Evolutionary conservation across 1,284 basidiomycete species (phyloP), one percentile per base, ranked within the genome.

Genomic region (Porodaedalea pini): DNA sequence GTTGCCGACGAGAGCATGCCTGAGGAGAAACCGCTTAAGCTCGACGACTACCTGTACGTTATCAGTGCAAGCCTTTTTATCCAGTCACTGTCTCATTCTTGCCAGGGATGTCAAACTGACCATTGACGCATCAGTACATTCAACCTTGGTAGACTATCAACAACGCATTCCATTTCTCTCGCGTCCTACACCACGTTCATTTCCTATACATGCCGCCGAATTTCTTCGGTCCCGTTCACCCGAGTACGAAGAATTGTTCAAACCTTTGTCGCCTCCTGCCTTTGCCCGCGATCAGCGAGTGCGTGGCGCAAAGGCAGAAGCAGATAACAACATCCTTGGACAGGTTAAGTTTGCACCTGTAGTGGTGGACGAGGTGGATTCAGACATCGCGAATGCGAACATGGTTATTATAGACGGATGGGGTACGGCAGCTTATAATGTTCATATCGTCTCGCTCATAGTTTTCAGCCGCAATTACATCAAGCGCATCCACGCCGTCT

Each of bases 351-450:
- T 57, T 13, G 39, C 19, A 4, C 43, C 36, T 31, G 25, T 61
- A 19, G 57, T 58, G 10, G 63, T 71, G 36, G 70, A 72, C 19
- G 68, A 75, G 47, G 62, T 70, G 39, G 77, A 78, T 25, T 69
- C 68, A 5, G 75, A 82, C 52, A 51, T 77, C 3, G 68, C 73
- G 23, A 67, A 65, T 31, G 71, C 75, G 54, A 79, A 81, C 66
- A 77, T 87, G 73, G 69, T 74, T 4, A 64, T 83, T 29, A 75
- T 85, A 2, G 73, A 80, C 64, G 84, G 83, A 17, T 83, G 82
- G 82, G 65, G 85, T 86, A 64, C 40, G 76, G 71, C 40, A 48
- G 6, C 31, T 45, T 8, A 32, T 19, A 41, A 48, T 51, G 19
- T 52, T 11, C 51, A 19, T 27, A 57, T 52, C 19, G 23, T 31